These are phyloP conservation scores for Leccinum obscurum DNA, from an alignment of 768 basidiomycete species.

Conservation along the genomic window DNA sequence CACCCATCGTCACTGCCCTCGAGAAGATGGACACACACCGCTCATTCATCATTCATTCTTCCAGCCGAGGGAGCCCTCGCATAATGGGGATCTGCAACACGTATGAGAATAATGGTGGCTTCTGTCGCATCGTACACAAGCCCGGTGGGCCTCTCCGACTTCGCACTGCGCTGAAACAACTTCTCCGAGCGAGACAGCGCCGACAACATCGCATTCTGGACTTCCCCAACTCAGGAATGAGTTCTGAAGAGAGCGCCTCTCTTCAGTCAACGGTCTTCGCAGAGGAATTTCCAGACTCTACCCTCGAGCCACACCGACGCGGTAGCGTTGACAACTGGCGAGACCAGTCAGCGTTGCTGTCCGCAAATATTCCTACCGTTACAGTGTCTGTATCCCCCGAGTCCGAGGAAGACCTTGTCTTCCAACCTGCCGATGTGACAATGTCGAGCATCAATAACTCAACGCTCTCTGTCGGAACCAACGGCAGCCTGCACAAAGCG, in stretches of 20 bases:
- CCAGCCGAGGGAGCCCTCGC: slow-evolving; percentile 63
- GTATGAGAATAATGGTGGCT: slow-evolving; percentile 80
- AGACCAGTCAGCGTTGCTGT: slow-evolving; percentile 13
- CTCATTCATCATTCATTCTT: slow-evolving; percentile 76
- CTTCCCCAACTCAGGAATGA: slow-evolving; percentile 18
- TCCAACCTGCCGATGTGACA: slow-evolving; percentile 13
- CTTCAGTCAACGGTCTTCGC: slow-evolving; percentile 30
- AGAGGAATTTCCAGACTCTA: slow-evolving; percentile 22
- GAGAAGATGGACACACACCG: slow-evolving; percentile 54
- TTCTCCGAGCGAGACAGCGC: slow-evolving; percentile 34
- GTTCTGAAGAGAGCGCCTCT: slow-evolving; percentile 29
- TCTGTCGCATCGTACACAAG: slow-evolving; percentile 88
- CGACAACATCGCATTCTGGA: slow-evolving; percentile 27
- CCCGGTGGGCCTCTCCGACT: slow-evolving; percentile 83
- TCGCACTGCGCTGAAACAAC: slow-evolving; percentile 57
- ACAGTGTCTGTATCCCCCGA: slow-evolving; percentile 23
- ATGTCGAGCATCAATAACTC: slow-evolving; percentile 30
- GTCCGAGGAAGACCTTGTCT: slow-evolving; percentile 32
- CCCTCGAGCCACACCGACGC: slow-evolving; percentile 28
- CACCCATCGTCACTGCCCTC: slow-evolving; percentile 56
- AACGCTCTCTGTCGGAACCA: slow-evolving; percentile 54
- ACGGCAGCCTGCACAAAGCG: slow-evolving; percentile 69
- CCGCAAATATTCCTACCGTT: slow-evolving; percentile 12
- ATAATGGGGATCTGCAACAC: slow-evolving; percentile 64
- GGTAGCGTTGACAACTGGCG: slow-evolving; percentile 36